Percentiles rank a stretch among this genome's conserved stretches.
Conservation (phyloP, 2,329 filamentous ascomycete species). For the Drechmeria coniospora region DNA sequence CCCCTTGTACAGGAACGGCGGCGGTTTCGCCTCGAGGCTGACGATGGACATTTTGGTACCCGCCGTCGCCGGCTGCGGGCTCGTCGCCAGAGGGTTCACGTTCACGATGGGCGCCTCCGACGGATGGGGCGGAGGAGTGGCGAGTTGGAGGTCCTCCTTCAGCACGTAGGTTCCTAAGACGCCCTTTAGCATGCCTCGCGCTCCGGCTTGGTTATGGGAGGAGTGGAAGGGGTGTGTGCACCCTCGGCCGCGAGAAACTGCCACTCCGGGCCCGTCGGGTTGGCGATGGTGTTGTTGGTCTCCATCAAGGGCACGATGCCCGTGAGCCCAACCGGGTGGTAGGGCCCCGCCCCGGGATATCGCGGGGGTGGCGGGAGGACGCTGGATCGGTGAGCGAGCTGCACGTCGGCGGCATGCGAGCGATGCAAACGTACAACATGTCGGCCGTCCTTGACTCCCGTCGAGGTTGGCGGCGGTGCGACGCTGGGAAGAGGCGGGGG, state of each 20-base stretch:
- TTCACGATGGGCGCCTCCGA: conserved; percentile 80
- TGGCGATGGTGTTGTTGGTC: conserved; percentile 78
- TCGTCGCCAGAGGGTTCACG: conserved; percentile 80
- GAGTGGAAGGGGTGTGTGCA: too few relatives aligned
- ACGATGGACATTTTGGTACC: conserved; percentile 77
- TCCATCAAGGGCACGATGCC: conserved; percentile 66
- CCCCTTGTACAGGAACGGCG: conserved; percentile 39
- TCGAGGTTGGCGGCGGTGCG: too few relatives aligned
- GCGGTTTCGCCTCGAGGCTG: conserved; percentile 47
- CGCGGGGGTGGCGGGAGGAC: conserved; percentile 76
- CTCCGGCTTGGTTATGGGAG: too few relatives aligned
- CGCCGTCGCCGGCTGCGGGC: conserved; percentile 63
- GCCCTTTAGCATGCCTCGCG: too few relatives aligned
- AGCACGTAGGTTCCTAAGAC: conserved; percentile 68
- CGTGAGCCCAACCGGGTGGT: conserved; percentile 53
- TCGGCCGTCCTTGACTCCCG: too few relatives aligned
- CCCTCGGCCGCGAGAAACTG: conserved; percentile 91
- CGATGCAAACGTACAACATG: conserved; percentile 13
- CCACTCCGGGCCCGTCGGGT: conserved; percentile 68
- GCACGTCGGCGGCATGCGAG: background rate
- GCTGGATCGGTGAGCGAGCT: conserved; percentile 25
- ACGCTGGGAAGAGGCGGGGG: too few relatives aligned
- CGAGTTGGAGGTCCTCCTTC: conserved; percentile 80
- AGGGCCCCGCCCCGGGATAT: conserved; percentile 60
- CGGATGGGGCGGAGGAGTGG: conserved; percentile 87